A percentile compares a stretch with the other conserved stretches of the same genome.
Evolutionary conservation across 225 moss, liverwort and hornwort genomes (phyloP).

Genomic region (Antitrichia curtipendula): DNA sequence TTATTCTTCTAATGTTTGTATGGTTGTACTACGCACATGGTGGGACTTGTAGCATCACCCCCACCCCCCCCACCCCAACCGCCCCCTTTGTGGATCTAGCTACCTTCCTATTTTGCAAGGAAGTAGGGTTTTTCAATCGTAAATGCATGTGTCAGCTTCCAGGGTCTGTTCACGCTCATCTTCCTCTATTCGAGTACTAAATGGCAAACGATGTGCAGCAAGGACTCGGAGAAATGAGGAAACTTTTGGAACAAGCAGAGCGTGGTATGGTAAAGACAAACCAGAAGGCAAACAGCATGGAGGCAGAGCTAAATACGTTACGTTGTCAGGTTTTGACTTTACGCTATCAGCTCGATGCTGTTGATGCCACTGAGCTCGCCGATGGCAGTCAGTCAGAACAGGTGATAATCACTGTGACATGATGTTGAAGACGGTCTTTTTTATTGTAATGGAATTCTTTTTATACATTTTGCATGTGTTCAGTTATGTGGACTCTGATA

Average conservation of each 20-base stretch:
- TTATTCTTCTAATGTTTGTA: neutral
- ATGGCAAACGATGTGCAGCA: slow-evolving; percentile 18
- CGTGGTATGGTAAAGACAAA: slow-evolving; percentile 32
- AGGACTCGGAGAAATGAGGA: slow-evolving; percentile 52
- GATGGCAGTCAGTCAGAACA: slow-evolving; percentile 27
- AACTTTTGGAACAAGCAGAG: slow-evolving; percentile 47
- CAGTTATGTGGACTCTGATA: neutral
- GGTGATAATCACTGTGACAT: neutral
- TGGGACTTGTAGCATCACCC: neutral
- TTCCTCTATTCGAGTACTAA: neutral
- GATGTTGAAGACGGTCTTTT: neutral
- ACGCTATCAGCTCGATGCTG: slow-evolving; percentile 61
- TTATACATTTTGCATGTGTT: neutral
- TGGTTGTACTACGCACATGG: neutral
- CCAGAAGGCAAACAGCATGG: slow-evolving; percentile 41
- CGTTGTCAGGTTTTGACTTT: slow-evolving; percentile 55
- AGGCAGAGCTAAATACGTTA: slow-evolving; percentile 48
- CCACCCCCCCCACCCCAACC: no score
- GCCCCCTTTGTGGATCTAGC: neutral
- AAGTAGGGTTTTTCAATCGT: neutral
- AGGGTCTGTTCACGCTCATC: neutral
- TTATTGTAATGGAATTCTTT: neutral
- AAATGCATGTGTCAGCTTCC: neutral
- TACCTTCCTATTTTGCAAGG: neutral
- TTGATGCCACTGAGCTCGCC: slow-evolving; percentile 36